Evolutionary conservation across 176 grass and related monocot species (phyloP), one percentile per base, ranked within the genome.

Genomic region (Rhynchospora pubera): DNA sequence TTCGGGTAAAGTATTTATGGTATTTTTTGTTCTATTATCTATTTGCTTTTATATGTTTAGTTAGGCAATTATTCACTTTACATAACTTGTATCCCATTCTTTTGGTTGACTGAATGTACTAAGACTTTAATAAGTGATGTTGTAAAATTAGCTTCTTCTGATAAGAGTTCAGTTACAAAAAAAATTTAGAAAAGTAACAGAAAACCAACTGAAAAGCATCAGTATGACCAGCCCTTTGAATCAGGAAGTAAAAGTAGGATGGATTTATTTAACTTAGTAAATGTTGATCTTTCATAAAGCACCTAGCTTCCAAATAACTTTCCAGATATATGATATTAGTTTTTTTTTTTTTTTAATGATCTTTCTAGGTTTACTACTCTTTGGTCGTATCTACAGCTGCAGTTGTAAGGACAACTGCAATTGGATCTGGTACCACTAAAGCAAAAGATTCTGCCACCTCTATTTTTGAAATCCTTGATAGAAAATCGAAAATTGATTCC

Each of bases 381-480:
- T 83, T 97, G 58, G 89, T 88, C 65, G 62, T 93, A 62, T 86
- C 91, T 68, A 71, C 87, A n/a, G 52, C 22, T 58, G 86, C 82
- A 63, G 52, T 93, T 76, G 89, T 89, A 8, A 82, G 86, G 51
- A 90, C 89, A 82, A 93, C 91, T 74, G 94, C 94, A 45, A 0
- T 88, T 12, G 89, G 91, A 13, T 75, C 79, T 11, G 91, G 93
- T 59, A 72, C 84, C 23, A 82, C 85, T 21, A 97, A 97, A 75
- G 91, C 89, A 43, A 91, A 85, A 79, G 89, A 90, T 68, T 91
- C 89, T 0, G 85, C 82, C 1, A 44, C 84, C 57, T 97, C 94
- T 4, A 79, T 97, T 64, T 93, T 97, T 10, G 82, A 87, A 82
- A 88, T 97, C 57, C 84, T 97, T 65, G 89, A 97, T 34, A 74